Evolutionary conservation across 2,329 filamentous ascomycete genomes (phyloP).

Genomic region (Fusarium sp.): DNA sequence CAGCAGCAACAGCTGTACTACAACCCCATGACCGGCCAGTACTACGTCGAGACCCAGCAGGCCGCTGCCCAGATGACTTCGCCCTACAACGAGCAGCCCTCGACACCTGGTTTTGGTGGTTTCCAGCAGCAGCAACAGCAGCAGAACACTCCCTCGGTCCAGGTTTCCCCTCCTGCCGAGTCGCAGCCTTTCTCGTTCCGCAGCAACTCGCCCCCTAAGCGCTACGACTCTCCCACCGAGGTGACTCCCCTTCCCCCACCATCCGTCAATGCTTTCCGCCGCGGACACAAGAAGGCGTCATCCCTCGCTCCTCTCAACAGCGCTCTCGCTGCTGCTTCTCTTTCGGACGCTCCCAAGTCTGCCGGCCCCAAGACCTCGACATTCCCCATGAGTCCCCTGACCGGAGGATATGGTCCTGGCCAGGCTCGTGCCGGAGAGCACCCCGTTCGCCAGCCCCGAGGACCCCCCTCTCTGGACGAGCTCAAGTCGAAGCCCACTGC

Average conservation of each 20-base stretch:
- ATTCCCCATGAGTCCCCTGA: slow-evolving; percentile 84
- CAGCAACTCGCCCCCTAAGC: slow-evolving; percentile 75
- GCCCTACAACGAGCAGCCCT: slow-evolving; percentile 58
- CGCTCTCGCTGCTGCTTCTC: slow-evolving; percentile 57
- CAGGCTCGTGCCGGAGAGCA: slow-evolving; percentile 95
- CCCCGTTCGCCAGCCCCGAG: slow-evolving; percentile 90
- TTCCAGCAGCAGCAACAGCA: slow-evolving; percentile 58
- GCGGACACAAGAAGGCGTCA: slow-evolving; percentile 90
- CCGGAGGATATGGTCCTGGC: slow-evolving; percentile 90
- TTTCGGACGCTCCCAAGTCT: slow-evolving; percentile 64
- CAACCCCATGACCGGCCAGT: slow-evolving; percentile 88
- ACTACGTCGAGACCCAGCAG: slow-evolving; percentile 77
- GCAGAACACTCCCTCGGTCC: slow-evolving; percentile 75
- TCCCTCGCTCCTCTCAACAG: slow-evolving; percentile 75
- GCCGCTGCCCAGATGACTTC: slow-evolving; percentile 56
- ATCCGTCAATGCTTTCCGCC: slow-evolving; percentile 91
- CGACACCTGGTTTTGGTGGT: slow-evolving; percentile 49
- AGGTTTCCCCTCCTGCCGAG: slow-evolving; percentile 84
- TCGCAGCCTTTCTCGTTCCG: slow-evolving; percentile 64
- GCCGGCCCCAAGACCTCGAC: slow-evolving; percentile 81
- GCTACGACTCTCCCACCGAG: slow-evolving; percentile 76
- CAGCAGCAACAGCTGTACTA: slow-evolving; percentile 81
- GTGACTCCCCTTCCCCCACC: slow-evolving; percentile 82
- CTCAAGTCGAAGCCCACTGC: slow-evolving; percentile 89
- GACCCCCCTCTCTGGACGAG: slow-evolving; percentile 92